Conservation (phyloP, 176 grass and related monocot species). For the Oryza meridionalis region DNA sequence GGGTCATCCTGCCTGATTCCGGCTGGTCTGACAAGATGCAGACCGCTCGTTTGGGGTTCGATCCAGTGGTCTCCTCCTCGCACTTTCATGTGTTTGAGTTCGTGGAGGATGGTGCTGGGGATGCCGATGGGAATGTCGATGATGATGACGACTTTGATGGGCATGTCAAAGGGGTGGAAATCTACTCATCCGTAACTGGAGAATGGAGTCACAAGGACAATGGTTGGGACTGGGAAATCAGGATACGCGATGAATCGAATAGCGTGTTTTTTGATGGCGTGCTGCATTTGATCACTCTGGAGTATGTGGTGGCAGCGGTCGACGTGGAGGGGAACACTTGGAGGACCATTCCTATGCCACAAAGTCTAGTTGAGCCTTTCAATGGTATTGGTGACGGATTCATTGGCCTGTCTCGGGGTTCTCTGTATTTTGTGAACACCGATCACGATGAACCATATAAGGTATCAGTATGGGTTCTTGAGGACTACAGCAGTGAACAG, state of each 20-base stretch:
- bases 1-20: neutral
- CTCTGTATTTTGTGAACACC: neutral
- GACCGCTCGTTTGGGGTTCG: neutral
- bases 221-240: neutral
- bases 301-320: neutral
- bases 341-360: neutral
- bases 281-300: neutral
- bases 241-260: neutral
- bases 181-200: no score
- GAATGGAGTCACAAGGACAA: neutral
- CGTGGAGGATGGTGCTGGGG: neutral
- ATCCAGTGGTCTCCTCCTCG: neutral
- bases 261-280: neutral
- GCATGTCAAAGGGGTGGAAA: no score
- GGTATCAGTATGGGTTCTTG: neutral
- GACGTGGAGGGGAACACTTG: neutral
- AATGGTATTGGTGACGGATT: neutral
- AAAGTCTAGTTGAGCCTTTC: neutral
- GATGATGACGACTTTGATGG: no score
- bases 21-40: neutral
- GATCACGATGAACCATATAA: neutral
- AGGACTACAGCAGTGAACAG: neutral
- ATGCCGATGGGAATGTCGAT: no score
- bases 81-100: constrained; percentile 9
- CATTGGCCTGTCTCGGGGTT: neutral